Evolutionary conservation across 805 yeast species (phyloP).

Genomic region (Saturnispora gosingensis): DNA sequence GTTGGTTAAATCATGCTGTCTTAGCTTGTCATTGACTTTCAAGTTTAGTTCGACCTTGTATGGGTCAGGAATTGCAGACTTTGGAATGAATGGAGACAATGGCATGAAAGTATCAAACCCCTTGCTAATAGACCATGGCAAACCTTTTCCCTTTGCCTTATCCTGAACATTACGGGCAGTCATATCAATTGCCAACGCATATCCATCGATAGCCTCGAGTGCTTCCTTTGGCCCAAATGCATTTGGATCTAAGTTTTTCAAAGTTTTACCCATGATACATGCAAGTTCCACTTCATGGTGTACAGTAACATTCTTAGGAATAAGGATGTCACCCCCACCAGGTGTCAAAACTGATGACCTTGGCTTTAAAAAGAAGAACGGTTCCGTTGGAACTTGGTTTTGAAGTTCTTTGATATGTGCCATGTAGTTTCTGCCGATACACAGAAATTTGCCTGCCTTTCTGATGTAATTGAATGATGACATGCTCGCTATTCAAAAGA

Average conservation of each 20-base stretch:
- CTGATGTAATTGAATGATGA: conserved; percentile 48
- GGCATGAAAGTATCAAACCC: conserved; percentile 97
- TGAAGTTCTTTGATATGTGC: conserved; percentile 89
- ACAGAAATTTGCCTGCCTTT: conserved; percentile 68
- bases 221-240: conserved; percentile 59
- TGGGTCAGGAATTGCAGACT: conserved; percentile 58
- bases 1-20: conserved; percentile 67
- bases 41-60: conserved; percentile 56
- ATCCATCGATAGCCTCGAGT: conserved; percentile 71
- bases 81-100: conserved; percentile 63
- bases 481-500: neutral
- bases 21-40: conserved; percentile 57
- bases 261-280: conserved; percentile 52
- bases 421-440: conserved; percentile 96
- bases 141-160: conserved; percentile 85
- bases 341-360: conserved; percentile 64
- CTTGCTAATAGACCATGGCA: conserved; percentile 95
- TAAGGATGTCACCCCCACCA: conserved; percentile 62
- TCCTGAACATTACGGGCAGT: conserved; percentile 96
- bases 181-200: conserved; percentile 83
- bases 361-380: conserved; percentile 91
- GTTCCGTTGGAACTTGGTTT: conserved; percentile 72
- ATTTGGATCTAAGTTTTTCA: conserved; percentile 51
- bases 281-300: conserved; percentile 96
- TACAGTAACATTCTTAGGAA: conserved; percentile 71